Base-by-base conservation (phyloP, 2,329 filamentous ascomycete genomes). In the Calonectria leucothoes region DNA sequence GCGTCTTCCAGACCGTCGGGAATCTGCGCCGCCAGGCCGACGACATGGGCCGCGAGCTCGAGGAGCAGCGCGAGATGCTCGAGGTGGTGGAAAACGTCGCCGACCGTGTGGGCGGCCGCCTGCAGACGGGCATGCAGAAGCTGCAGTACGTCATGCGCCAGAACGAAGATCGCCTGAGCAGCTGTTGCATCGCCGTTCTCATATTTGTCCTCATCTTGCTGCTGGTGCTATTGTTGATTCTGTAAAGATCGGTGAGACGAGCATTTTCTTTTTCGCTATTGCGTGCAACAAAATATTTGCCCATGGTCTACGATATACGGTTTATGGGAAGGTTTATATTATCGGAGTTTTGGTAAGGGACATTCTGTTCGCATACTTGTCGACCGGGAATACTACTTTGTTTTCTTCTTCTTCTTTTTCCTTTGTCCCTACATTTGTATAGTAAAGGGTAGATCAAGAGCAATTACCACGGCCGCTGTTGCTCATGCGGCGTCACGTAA, bases 11-110 rank as follows among this genome's bases (percentile, higher is more conserved):
- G 77, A 98, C 96, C 1, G 97, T 99, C 29, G 96, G 96, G 3
- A 98, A 95, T 82, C 86, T 99, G 82, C 89, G 96, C 70, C 90
- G 94, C 82, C 97, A 98, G 88, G 97, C 97, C 2, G 93, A 97
- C 84, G 94, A 95, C 79, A 99, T 99, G 96, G 96, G 97, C 1
- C 89, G 96, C 71, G 97, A 99, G 87, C 88, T 99, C 57, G 97
- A 98, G 85, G 97, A 99, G 86, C 97, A 99, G 88, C 90, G 90
- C 27, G 94, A 95, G 84, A 93, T 98, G 90, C 88, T 99, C 71
- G 93, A 97, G 75, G 93, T 94, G 66, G 94, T 97, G 49, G 96
- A 98, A 84, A 90, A 89, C 35, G 88, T 98, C 70, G 95, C 95
- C 5, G 96, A 98, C 83, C 90, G 96, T 39, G 95, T 99, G 1